Base-by-base conservation (phyloP, 1,139 yeast species). In the Pichia sp. region DNA sequence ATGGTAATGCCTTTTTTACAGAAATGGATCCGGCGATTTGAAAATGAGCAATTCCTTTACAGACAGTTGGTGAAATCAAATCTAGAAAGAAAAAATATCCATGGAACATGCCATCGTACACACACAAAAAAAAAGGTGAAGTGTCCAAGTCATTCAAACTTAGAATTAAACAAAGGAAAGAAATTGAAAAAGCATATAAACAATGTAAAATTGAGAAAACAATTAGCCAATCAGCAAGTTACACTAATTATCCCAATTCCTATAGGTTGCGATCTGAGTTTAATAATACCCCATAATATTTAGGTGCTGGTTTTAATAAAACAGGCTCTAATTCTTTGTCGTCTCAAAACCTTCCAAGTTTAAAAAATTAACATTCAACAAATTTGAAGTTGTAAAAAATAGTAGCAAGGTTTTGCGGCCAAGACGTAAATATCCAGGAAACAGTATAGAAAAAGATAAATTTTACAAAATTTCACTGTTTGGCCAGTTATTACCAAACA, bases 11-110 rank as follows among this genome's bases (percentile, higher is more conserved):
- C 47, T 15, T 32, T 13, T 15, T 25, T 48, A 8, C 48, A 46
- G 24, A 24, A 27, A 20, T 44, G 53, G 50, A 40, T 47, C 16
- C 44, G 35, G 24, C 46, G 32, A 27, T 40, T 35, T 41, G 51
- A 49, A 32, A 40, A 42, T 32, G 32, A 43, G 2, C 24, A 37
- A 13, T 27, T 29, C 32, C 41, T 47, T 16, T 43, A 40, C 39
- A 23, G 39, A 16, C 34, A 39, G 23, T 30, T 35, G 37, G 16
- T 7, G 23, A 47, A 18, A 37, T 30, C 7, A 16, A 24, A 26
- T 15, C 24, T 15, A 11, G 27, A 11, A 25, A 37, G 27, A 25
- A 23, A 37, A 26, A 29, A 23, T 12, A 30, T 3, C 13, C 34
- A 15, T 20, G 26, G 39, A 36, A 23, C 13, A n/a, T 4, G 5